These are phyloP conservation scores for Epichloe sibirici DNA, from an alignment of 2,329 filamentous ascomycete genomes.

Conservation along the genomic window DNA sequence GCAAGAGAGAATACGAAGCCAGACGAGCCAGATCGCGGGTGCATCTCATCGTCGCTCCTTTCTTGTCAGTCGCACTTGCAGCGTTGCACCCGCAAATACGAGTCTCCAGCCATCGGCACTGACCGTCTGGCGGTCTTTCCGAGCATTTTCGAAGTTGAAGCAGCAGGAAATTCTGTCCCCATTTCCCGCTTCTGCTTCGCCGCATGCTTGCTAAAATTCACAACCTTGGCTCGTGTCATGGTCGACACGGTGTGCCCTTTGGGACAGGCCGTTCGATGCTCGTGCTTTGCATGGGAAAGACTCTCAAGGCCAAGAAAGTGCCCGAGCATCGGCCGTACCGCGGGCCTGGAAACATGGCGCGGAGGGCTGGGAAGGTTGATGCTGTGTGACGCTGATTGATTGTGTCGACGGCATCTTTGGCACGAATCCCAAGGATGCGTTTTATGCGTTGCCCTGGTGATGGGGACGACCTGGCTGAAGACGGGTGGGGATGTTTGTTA, in stretches of 20 bases:
- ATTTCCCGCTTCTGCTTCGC: too few species aligned
- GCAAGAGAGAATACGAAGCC: background rate
- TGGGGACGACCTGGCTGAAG: too few species aligned
- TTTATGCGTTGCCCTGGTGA: too few species aligned
- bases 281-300: background rate
- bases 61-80: conserved; percentile 3
- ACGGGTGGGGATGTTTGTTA: conserved; percentile 15
- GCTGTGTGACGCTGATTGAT: background rate
- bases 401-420: too few species aligned
- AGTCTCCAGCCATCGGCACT: background rate
- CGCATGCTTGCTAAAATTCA: too few species aligned
- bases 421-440: too few species aligned
- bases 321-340: background rate
- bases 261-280: too few species aligned
- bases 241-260: too few species aligned
- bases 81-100: conserved; percentile 6
- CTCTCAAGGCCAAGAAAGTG: background rate
- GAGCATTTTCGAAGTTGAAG: too few species aligned
- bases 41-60: background rate
- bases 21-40: background rate
- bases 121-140: background rate
- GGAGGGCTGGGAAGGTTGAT: background rate
- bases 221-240: too few species aligned
- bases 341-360: background rate
- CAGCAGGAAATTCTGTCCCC: too few species aligned